Evolutionary conservation across 2,329 filamentous ascomycete genomes (phyloP).

Genomic region (Macroventuria anomochaeta): DNA sequence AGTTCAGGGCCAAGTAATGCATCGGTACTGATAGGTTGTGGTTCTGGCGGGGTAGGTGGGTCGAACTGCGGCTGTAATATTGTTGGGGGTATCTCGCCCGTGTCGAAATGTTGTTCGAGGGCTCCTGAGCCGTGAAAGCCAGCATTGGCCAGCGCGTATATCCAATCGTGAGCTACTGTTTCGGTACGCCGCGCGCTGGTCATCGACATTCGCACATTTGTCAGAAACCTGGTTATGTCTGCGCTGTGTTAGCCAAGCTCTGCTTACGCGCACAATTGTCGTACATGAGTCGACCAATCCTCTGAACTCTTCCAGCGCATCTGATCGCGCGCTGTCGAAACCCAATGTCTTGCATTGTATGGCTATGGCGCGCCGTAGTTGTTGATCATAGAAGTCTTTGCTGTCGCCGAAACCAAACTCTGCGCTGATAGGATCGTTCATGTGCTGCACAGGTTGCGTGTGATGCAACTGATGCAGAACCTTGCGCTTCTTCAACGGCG

Average conservation of each 20-base stretch:
- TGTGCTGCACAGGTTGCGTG: slow-evolving; percentile 42
- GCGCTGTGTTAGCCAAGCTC: slow-evolving; percentile 30
- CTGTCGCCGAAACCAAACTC: slow-evolving; percentile 50
- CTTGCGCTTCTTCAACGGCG: slow-evolving; percentile 44
- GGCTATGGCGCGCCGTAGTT: slow-evolving; percentile 63
- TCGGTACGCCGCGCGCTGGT: slow-evolving; percentile 60
- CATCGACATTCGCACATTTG: slow-evolving; percentile 65
- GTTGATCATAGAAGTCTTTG: slow-evolving; percentile 60
- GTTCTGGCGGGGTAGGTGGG: slow-evolving; percentile 49
- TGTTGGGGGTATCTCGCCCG: slow-evolving; percentile 45
- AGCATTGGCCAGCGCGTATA: slow-evolving; percentile 56
- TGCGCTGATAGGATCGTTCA: slow-evolving; percentile 45
- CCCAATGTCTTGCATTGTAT: slow-evolving; percentile 59
- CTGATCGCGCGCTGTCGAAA: slow-evolving; percentile 62
- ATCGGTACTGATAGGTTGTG: slow-evolving; percentile 52
- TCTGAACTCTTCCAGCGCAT: slow-evolving; percentile 64
- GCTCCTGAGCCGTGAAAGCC: slow-evolving; percentile 50
- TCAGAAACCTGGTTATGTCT: slow-evolving; percentile 63
- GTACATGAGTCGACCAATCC: slow-evolving; percentile 65
- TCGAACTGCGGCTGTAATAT: slow-evolving; percentile 51
- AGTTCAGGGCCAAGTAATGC: slow-evolving; percentile 61
- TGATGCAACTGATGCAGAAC: slow-evolving; percentile 44
- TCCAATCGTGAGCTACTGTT: slow-evolving; percentile 66
- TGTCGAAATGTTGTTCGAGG: slow-evolving; percentile 50
- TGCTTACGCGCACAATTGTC: slow-evolving; percentile 35